phyloP scores from a whole-genome alignment of 331 rosid species.

The Acacia pycnantha region DNA sequence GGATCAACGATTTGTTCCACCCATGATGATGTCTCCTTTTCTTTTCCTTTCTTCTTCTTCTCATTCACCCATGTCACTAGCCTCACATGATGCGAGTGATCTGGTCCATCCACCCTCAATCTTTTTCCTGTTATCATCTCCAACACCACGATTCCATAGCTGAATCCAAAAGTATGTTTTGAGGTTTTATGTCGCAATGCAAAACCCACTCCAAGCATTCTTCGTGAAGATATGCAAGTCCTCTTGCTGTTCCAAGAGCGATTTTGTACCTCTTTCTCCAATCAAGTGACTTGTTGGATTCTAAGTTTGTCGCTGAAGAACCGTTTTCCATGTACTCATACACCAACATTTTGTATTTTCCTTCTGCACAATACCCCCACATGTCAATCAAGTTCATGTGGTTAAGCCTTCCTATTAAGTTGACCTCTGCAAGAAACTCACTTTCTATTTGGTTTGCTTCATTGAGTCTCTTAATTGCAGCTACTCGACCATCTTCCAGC shows the following conservation, averaged over 20 bases:
- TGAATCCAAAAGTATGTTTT: background rate
- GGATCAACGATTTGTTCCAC: background rate
- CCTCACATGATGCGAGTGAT: background rate
- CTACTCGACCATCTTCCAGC: background rate
- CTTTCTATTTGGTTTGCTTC: background rate
- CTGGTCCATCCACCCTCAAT: background rate
- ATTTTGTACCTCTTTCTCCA: background rate
- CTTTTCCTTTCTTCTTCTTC: background rate
- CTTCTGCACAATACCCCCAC: constrained; percentile 46
- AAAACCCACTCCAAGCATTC: no score
- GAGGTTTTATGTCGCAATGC: no score
- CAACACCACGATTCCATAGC: background rate
- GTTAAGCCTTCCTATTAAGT: background rate
- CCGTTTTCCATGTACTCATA: background rate
- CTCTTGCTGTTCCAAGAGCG: background rate
- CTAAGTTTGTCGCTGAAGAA: constrained; percentile 25
- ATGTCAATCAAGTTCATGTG: constrained; percentile 17
- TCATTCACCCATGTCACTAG: background rate
- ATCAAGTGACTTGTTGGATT: background rate
- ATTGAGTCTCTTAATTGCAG: background rate
- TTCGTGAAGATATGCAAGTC: no score
- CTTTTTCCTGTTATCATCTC: background rate
- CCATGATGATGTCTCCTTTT: background rate
- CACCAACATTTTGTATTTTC: constrained; percentile 32
- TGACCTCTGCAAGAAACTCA: background rate